phyloP scores from a whole-genome alignment of 306 rosid genomes.

The Macrotyloma uniflorum region DNA sequence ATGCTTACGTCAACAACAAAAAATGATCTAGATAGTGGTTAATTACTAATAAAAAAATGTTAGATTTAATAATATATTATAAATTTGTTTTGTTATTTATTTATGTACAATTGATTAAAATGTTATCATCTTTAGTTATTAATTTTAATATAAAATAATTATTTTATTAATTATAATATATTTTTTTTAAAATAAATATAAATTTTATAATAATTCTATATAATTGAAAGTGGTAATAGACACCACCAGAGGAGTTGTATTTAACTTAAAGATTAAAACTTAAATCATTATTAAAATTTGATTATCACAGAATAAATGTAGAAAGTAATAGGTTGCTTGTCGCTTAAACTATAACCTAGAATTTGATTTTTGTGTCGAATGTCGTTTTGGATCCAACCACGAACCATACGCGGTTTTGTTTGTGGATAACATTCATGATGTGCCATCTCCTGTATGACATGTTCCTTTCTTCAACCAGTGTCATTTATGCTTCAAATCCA shows the following conservation, averaged over 20 bases:
- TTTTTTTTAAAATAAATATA: too few species aligned
- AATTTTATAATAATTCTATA: too few species aligned
- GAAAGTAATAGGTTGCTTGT: not conserved
- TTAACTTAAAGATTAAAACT: not conserved
- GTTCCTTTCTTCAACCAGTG: not conserved
- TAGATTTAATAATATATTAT: too few species aligned
- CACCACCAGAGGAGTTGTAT: not conserved
- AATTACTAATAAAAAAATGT: too few species aligned
- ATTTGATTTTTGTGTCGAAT: not conserved
- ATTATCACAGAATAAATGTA: not conserved
- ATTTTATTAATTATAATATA: too few species aligned
- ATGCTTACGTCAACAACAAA: too few species aligned
- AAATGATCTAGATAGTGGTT: too few species aligned
- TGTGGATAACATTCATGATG: slow-evolving; percentile 31
- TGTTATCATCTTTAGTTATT: too few species aligned
- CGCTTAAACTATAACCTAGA: not conserved
- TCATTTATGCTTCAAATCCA: not conserved
- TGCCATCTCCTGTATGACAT: not conserved
- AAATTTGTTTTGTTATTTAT: too few species aligned
- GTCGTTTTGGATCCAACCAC: slow-evolving; percentile 18
- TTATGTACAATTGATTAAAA: too few species aligned
- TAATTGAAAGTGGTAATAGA: not conserved
- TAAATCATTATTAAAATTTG: not conserved
- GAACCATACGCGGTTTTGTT: slow-evolving; percentile 35
- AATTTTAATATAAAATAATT: too few species aligned